A percentile compares a stretch with the other conserved stretches of the same genome.
phyloP scores from a whole-genome alignment of 2,329 filamentous ascomycete genomes.

The Cladosporium sp. region DNA sequence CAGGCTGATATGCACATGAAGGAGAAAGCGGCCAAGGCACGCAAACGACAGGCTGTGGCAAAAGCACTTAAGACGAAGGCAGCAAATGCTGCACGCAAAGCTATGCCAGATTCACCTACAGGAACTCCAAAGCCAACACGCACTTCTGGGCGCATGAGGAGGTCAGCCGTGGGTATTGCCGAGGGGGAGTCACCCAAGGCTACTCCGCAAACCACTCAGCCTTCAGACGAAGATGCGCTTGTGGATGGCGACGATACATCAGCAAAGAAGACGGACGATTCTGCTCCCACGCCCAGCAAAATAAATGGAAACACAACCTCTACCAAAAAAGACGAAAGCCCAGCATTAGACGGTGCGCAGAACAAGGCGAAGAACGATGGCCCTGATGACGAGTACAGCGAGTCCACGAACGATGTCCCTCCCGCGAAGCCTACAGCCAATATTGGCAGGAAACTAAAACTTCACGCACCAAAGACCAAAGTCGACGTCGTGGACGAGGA shows the following conservation, averaged over 20 bases:
- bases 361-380: background rate
- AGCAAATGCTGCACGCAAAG: constrained; percentile 27
- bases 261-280: background rate
- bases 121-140: background rate
- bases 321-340: background rate
- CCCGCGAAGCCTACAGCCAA: constrained; percentile 19
- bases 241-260: background rate
- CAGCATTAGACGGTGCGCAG: background rate
- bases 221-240: background rate
- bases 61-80: constrained; percentile 33
- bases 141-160: background rate
- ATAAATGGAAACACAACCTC: background rate
- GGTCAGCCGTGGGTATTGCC: background rate
- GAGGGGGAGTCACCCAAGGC: background rate
- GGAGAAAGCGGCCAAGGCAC: constrained; percentile 47
- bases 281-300: background rate
- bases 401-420: background rate
- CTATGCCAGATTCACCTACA: background rate
- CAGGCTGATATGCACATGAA: constrained; percentile 67
- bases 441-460: constrained; percentile 24
- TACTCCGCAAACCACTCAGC: background rate
- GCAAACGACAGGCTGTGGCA: constrained; percentile 34
- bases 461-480: background rate
- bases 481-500: background rate
- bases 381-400: constrained; percentile 3